These are phyloP conservation scores for Leccinum huronense DNA, from an alignment of 1,284 basidiomycete genomes.

Conservation along the genomic window DNA sequence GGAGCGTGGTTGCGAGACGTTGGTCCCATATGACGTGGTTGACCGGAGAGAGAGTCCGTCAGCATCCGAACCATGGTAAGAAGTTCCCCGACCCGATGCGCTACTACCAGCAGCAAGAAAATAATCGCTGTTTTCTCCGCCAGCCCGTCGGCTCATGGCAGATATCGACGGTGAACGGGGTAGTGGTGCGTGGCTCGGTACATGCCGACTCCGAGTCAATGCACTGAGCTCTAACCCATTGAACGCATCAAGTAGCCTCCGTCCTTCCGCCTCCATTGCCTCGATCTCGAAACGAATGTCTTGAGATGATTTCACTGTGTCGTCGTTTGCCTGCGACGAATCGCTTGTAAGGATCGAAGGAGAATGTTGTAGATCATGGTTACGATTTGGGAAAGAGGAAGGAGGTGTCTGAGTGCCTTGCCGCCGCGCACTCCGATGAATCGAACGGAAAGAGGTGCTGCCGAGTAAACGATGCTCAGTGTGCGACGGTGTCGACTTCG, in stretches of 20 bases:
- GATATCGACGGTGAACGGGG: slow-evolving; percentile 35
- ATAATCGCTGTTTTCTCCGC: slow-evolving; percentile 28
- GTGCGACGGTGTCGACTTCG: slow-evolving; percentile 16
- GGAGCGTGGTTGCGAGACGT: slow-evolving; percentile 35
- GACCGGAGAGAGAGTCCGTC: slow-evolving; percentile 34
- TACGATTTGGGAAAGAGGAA: slow-evolving; percentile 31
- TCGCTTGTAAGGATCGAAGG: slow-evolving; percentile 38
- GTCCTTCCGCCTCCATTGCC: slow-evolving; percentile 64
- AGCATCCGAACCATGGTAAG: slow-evolving; percentile 31
- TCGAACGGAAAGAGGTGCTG: slow-evolving; percentile 26
- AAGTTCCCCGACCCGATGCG: slow-evolving; percentile 33
- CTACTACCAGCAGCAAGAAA: slow-evolving; percentile 28
- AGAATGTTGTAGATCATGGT: slow-evolving; percentile 30
- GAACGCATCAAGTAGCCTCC: slow-evolving; percentile 69
- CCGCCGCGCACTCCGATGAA: slow-evolving; percentile 27
- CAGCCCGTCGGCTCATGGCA: slow-evolving; percentile 28
- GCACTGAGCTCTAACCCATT: slow-evolving; percentile 70
- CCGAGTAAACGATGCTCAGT: slow-evolving; percentile 21
- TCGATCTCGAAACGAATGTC: slow-evolving; percentile 65
- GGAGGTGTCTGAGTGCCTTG: slow-evolving; percentile 30
- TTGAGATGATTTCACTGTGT: slow-evolving; percentile 53
- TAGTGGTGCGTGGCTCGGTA: slow-evolving; percentile 28
- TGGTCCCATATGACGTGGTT: slow-evolving; percentile 34
- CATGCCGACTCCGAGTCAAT: slow-evolving; percentile 52
- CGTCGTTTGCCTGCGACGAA: slow-evolving; percentile 44